Conservation (phyloP, 306 rosid species). For the Inga laurina region DNA sequence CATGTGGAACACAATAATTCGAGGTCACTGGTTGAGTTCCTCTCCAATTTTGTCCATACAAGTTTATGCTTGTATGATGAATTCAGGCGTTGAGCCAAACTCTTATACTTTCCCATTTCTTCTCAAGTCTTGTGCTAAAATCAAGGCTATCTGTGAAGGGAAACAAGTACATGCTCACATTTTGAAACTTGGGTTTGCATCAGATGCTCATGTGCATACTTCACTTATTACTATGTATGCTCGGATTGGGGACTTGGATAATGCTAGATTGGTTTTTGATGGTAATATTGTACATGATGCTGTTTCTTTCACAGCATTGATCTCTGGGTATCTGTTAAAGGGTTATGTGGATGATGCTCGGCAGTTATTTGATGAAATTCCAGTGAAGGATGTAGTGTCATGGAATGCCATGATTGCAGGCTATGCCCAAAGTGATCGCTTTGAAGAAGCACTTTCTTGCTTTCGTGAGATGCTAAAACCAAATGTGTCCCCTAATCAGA, state of each 20-base stretch:
- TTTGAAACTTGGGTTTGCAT: constrained; percentile 58
- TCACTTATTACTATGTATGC: constrained; percentile 73
- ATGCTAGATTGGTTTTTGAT: constrained; percentile 69
- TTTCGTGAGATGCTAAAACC: constrained; percentile 58
- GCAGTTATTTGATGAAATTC: constrained; percentile 60
- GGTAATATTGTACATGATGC: constrained; percentile 56
- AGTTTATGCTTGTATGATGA: constrained; percentile 45
- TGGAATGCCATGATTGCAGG: constrained; percentile 96
- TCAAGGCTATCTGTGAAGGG: constrained; percentile 51
- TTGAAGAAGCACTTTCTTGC: constrained; percentile 60
- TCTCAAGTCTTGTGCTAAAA: constrained; percentile 63
- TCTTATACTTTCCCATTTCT: constrained; percentile 76
- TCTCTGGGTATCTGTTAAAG: constrained; percentile 57
- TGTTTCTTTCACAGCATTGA: constrained; percentile 75
- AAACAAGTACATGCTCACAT: constrained; percentile 66
- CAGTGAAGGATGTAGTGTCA: constrained; percentile 61
- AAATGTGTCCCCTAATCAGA: constrained; percentile 49
- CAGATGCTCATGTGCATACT: constrained; percentile 57
- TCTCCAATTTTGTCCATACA: constrained; percentile 44
- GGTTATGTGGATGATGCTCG: constrained; percentile 66
- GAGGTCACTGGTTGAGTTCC: constrained; percentile 49
- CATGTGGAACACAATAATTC: constrained; percentile 74
- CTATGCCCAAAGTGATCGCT: constrained; percentile 53
- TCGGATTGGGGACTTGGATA: constrained; percentile 43
- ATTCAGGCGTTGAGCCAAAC: constrained; percentile 56